These are phyloP conservation scores for Handroanthus guayacan DNA, from an alignment of 257 asterid species.

Conservation along the genomic window DNA sequence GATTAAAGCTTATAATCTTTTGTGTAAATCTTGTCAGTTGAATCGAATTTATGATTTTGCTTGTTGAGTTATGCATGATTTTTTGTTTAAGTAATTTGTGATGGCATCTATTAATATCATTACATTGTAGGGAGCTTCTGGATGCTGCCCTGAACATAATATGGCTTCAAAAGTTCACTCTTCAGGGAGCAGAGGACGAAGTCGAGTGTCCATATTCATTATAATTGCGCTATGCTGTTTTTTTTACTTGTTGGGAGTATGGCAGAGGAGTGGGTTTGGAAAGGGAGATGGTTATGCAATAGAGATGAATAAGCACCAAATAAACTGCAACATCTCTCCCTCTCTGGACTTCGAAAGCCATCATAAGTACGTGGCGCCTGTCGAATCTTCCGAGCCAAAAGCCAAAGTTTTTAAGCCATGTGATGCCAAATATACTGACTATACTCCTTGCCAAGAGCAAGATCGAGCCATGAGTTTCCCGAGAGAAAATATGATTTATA, in stretches of 20 bases:
- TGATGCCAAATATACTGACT: slow-evolving; percentile 62
- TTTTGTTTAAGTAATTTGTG: slow-evolving; percentile 11
- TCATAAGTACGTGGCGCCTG: slow-evolving; percentile 62
- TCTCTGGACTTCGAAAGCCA: slow-evolving; percentile 78
- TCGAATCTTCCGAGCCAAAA: slow-evolving; percentile 67
- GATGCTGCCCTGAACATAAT: slow-evolving; percentile 43
- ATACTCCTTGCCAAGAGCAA: slow-evolving; percentile 97
- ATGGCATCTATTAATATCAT: slow-evolving; percentile 23
- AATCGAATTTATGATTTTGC: slow-evolving; percentile 8
- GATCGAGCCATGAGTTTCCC: slow-evolving; percentile 93
- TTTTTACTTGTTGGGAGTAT: slow-evolving; percentile 77
- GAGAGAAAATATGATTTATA: slow-evolving; percentile 81
- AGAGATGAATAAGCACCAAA: slow-evolving; percentile 61
- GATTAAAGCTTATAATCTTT: slow-evolving; percentile 15
- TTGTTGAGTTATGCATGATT: slow-evolving; percentile 17
- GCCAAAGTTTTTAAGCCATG: slow-evolving; percentile 67
- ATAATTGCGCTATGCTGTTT: slow-evolving; percentile 77
- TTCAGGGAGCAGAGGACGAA: slow-evolving; percentile 58
- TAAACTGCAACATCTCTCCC: slow-evolving; percentile 63
- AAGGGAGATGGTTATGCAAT: slow-evolving; percentile 74
- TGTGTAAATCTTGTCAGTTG: not conserved
- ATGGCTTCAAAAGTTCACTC: slow-evolving; percentile 77
- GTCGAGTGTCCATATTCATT: slow-evolving; percentile 65
- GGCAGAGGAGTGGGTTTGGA: slow-evolving; percentile 93
- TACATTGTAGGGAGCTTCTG: slow-evolving; percentile 40